Percentiles rank a stretch among this genome's conserved stretches.
These are phyloP conservation scores for Claviceps maximensis DNA, from an alignment of 2,329 filamentous ascomycete species.

Conservation along the genomic window DNA sequence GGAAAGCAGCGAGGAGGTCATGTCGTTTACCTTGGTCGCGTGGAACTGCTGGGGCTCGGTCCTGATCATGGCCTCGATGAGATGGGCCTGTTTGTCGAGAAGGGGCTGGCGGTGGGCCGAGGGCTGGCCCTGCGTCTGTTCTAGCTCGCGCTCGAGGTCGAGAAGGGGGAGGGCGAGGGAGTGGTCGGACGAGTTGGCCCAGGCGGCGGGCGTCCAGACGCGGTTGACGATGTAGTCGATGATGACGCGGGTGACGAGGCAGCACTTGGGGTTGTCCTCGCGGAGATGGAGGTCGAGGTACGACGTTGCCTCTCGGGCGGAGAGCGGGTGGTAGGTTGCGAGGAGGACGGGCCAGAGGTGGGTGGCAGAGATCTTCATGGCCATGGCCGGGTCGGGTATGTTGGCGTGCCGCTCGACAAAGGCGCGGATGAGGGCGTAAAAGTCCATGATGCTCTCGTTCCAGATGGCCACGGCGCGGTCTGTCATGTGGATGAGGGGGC, in stretches of 20 bases:
- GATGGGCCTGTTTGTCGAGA: constrained; percentile 22
- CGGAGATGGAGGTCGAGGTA: constrained; percentile 28
- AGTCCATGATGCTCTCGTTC: constrained; percentile 24
- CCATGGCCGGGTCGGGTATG: constrained; percentile 16
- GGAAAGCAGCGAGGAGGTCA: constrained; percentile 25
- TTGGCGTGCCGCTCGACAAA: constrained; percentile 24
- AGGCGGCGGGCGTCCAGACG: constrained; percentile 26
- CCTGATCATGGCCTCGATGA: constrained; percentile 26
- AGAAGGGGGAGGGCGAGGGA: constrained; percentile 21
- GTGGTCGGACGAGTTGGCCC: constrained; percentile 23
- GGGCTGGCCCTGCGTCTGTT: constrained; percentile 22
- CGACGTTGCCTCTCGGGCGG: constrained; percentile 24
- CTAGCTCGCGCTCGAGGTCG: constrained; percentile 24
- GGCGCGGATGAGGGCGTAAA: constrained; percentile 22
- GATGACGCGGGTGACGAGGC: constrained; percentile 28
- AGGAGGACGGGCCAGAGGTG: constrained; percentile 24
- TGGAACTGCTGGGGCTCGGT: constrained; percentile 20
- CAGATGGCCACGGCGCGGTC: constrained; percentile 21
- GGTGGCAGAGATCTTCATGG: constrained; percentile 16
- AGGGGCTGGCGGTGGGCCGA: constrained; percentile 25
- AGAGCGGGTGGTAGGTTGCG: constrained; percentile 24
- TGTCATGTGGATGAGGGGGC: constrained; percentile 22
- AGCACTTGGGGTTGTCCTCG: constrained; percentile 26
- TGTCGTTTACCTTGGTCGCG: constrained; percentile 24
- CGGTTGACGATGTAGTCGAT: constrained; percentile 29